Evolutionary conservation across 208 protist genomes (phyloP).

Genomic region (Herpetomonas samuelpessoai): DNA sequence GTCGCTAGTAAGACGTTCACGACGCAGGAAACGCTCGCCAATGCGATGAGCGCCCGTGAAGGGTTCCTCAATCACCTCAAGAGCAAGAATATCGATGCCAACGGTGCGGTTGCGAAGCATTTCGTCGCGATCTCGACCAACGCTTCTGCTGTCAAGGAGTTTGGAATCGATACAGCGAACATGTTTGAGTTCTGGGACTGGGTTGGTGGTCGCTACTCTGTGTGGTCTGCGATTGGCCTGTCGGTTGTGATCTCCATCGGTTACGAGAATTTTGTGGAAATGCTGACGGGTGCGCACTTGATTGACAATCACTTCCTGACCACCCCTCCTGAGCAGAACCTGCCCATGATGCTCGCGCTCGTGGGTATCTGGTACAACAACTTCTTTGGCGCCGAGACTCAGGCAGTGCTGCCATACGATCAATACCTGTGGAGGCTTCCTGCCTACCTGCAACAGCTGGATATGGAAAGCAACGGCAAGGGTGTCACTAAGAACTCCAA

Average conservation of each 20-base stretch:
- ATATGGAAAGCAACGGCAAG: slow-evolving; percentile 98
- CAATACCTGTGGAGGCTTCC: slow-evolving; percentile 96
- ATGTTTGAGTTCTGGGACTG: slow-evolving; percentile 99
- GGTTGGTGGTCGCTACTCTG: slow-evolving; percentile 97
- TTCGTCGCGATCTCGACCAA: slow-evolving; percentile 98
- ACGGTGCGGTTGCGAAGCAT: slow-evolving; percentile 92
- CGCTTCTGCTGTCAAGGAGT: slow-evolving; percentile 82
- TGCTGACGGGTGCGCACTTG: slow-evolving; percentile 88
- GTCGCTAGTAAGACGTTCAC: slow-evolving; percentile 98
- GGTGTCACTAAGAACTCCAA: slow-evolving; percentile 64
- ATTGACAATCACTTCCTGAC: slow-evolving; percentile 84
- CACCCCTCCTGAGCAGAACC: slow-evolving; percentile 71
- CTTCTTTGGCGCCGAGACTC: slow-evolving; percentile 93
- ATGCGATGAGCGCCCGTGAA: slow-evolving; percentile 89
- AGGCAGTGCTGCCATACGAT: slow-evolving; percentile 97
- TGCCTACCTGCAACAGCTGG: slow-evolving; percentile 98
- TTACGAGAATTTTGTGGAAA: slow-evolving; percentile 93
- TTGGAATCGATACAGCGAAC: slow-evolving; percentile 96
- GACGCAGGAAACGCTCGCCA: slow-evolving; percentile 96
- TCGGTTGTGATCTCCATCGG: slow-evolving; percentile 95
- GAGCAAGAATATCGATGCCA: slow-evolving; percentile 27
- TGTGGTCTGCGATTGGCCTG: slow-evolving; percentile 97
- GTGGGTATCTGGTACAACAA: slow-evolving; percentile 98
- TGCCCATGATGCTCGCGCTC: slow-evolving; percentile 94
- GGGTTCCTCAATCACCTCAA: slow-evolving; percentile 81